Evolutionary conservation across 169 alveolate genomes (phyloP).

Genomic region (Cystoisospora suis): DNA sequence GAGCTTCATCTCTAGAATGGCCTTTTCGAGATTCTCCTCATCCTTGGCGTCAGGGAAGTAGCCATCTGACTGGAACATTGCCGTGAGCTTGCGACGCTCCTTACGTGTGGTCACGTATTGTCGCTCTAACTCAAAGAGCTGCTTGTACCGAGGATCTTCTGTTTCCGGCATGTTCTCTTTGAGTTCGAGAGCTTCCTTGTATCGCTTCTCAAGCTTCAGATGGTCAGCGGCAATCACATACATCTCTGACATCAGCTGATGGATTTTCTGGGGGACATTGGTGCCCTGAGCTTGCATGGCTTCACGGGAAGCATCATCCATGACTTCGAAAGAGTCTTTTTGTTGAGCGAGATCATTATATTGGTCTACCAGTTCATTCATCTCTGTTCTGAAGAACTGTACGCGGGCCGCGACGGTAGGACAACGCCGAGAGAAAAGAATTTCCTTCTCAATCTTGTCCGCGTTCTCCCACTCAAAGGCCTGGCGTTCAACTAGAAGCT

Average conservation of each 20-base stretch:
- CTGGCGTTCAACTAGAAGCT: slow-evolving; percentile 41
- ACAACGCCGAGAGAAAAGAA: slow-evolving; percentile 9
- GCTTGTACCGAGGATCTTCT: slow-evolving; percentile 10
- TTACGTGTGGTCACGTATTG: background rate
- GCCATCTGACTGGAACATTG: background rate
- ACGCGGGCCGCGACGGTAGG: slow-evolving; percentile 45
- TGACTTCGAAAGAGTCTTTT: slow-evolving; percentile 43
- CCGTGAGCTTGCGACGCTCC: background rate
- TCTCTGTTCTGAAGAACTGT: background rate
- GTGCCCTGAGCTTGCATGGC: slow-evolving; percentile 25
- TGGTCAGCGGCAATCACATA: background rate
- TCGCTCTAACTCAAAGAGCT: slow-evolving; percentile 33
- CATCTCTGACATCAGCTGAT: background rate
- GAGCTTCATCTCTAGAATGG: background rate
- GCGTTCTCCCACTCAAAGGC: slow-evolving; percentile 53
- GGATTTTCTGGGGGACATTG: background rate
- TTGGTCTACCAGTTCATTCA: slow-evolving; percentile 12
- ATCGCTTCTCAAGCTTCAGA: background rate
- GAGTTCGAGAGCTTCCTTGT: background rate
- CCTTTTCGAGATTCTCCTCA: slow-evolving; percentile 2
- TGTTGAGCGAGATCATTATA: slow-evolving; percentile 1
- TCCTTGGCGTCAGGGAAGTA: background rate
- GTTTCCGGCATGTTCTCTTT: background rate
- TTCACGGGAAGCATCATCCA: slow-evolving; percentile 35
- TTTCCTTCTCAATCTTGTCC: slow-evolving; percentile 42